Conservation (phyloP, 371 early-diverging fungal species). For the Lichtheimia ornata region DNA sequence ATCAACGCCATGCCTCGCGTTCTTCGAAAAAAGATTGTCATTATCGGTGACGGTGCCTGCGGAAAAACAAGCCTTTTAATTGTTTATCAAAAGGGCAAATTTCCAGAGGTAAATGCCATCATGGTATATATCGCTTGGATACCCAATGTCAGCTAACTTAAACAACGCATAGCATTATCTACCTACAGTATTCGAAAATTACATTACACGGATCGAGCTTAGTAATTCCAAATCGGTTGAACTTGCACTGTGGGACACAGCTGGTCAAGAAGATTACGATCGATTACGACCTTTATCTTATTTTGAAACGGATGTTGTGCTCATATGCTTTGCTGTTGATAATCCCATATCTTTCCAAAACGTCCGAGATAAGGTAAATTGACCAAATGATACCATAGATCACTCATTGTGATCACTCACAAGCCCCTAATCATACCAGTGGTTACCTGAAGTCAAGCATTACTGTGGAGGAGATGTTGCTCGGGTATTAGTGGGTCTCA, state of each 20-base stretch:
- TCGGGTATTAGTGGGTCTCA: slow-evolving; percentile 67
- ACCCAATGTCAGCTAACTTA: not conserved
- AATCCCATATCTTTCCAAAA: slow-evolving; percentile 78
- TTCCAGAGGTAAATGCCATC: slow-evolving; percentile 13
- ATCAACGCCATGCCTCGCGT: slow-evolving; percentile 9
- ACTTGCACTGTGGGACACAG: slow-evolving; percentile 92
- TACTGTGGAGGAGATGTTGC: slow-evolving; percentile 62
- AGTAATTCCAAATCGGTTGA: slow-evolving; percentile 73
- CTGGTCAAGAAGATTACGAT: slow-evolving; percentile 89
- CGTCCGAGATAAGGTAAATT: slow-evolving; percentile 71
- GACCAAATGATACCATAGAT: not conserved
- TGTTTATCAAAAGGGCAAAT: slow-evolving; percentile 39
- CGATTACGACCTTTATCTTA: slow-evolving; percentile 83
- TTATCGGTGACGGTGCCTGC: slow-evolving; percentile 44
- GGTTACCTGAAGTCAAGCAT: slow-evolving; percentile 67
- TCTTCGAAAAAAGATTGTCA: slow-evolving; percentile 35
- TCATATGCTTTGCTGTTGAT: slow-evolving; percentile 86
- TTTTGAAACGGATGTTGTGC: slow-evolving; percentile 86
- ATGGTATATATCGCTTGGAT: too few species aligned
- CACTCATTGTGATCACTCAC: not conserved
- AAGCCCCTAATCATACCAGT: slow-evolving; percentile 25
- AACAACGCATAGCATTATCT: slow-evolving; percentile 27
- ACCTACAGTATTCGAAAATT: slow-evolving; percentile 90
- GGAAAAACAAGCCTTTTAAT: slow-evolving; percentile 44
- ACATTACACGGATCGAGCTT: slow-evolving; percentile 77